Evolutionary conservation across 2,329 filamentous ascomycete genomes (phyloP).

Genomic region (Cryoendolithus antarcticus): DNA sequence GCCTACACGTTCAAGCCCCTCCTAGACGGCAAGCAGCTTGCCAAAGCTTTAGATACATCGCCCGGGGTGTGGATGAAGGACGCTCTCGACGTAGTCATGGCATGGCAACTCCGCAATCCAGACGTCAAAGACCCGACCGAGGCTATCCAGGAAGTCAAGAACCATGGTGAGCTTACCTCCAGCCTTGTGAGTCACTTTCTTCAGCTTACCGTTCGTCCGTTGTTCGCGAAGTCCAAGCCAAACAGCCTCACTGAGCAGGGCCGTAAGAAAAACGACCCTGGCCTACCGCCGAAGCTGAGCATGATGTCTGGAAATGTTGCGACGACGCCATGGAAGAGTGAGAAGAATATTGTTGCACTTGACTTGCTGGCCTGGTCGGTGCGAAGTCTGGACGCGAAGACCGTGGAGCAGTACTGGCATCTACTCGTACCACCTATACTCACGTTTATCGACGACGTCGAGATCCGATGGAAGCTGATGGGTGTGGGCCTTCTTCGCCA

Average conservation of each 20-base stretch:
- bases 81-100: conserved; percentile 67
- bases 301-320: conserved; percentile 18
- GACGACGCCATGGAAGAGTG: conserved; percentile 51
- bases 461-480: conserved; percentile 38
- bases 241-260: conserved; percentile 44
- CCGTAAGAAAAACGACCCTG: conserved; percentile 38
- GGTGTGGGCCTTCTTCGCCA: conserved; percentile 43
- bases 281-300: conserved; percentile 22
- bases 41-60: conserved; percentile 52
- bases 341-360: conserved; percentile 36
- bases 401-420: conserved; percentile 49
- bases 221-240: conserved; percentile 50
- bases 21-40: conserved; percentile 65
- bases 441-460: conserved; percentile 53
- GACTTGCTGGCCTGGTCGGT: conserved; percentile 53
- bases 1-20: conserved; percentile 37
- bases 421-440: conserved; percentile 58
- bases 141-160: conserved; percentile 34
- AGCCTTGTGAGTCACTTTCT: conserved; percentile 45
- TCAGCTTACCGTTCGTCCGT: conserved; percentile 49
- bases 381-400: conserved; percentile 35
- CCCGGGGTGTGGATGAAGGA: conserved; percentile 75
- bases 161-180: conserved; percentile 37
- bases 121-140: conserved; percentile 43
- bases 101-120: conserved; percentile 81